Evolutionary conservation across 2,329 filamentous ascomycete genomes (phyloP).

Genomic region (Trichoderma sp.): DNA sequence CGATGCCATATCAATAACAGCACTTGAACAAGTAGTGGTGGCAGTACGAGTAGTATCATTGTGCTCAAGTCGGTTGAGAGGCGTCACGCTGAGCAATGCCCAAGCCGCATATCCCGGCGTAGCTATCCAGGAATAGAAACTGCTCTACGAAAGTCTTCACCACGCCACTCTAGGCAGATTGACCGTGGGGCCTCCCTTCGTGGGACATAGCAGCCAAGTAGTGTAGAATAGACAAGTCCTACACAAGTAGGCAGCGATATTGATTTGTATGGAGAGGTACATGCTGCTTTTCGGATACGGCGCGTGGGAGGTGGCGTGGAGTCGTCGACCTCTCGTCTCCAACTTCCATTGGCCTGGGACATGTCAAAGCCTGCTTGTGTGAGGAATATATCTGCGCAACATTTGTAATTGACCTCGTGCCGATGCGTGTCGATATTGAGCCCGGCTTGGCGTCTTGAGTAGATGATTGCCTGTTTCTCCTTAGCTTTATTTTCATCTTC

Average conservation of each 20-base stretch:
- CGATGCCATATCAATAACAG: neutral
- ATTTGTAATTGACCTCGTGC: neutral
- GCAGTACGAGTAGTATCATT: neutral
- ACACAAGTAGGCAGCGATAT: neutral
- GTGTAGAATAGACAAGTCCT: neutral
- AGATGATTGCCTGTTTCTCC: constrained; percentile 1
- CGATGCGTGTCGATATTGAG: neutral
- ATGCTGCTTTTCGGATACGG: neutral
- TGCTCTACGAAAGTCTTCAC: neutral
- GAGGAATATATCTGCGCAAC: neutral
- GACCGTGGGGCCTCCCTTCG: neutral
- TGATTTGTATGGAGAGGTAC: neutral
- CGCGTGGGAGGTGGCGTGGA: neutral
- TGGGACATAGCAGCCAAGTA: neutral
- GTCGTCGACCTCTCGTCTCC: neutral
- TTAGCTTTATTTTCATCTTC: neutral
- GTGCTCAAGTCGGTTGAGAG: neutral
- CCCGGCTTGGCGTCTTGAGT: constrained; percentile 3
- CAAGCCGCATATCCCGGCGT: neutral
- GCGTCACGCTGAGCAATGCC: neutral
- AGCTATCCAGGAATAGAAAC: neutral
- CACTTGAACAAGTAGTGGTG: neutral
- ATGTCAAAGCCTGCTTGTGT: neutral
- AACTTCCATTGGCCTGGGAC: neutral
- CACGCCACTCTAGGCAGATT: neutral